phyloP scores from a whole-genome alignment of 768 basidiomycete genomes.

The Tylopilus sp. region DNA sequence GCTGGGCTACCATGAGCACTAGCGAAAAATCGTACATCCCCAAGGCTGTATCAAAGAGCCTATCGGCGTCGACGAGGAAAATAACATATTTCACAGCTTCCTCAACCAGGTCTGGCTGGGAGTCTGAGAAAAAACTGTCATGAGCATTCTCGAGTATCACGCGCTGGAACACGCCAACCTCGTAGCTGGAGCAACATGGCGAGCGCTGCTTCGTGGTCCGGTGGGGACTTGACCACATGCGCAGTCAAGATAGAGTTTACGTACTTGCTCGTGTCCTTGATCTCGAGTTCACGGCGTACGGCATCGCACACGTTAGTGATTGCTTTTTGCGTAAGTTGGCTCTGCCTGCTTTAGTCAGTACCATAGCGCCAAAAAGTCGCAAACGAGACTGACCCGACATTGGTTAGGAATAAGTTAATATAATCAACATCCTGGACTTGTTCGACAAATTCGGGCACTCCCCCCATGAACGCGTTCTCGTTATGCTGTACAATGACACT shows the following conservation, averaged over 20 bases:
- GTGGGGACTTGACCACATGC: conserved; percentile 86
- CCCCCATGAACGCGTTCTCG: conserved; percentile 58
- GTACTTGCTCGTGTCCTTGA: conserved; percentile 69
- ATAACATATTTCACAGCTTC: conserved; percentile 99
- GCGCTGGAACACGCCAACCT: conserved; percentile 44
- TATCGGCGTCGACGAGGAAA: conserved; percentile 91
- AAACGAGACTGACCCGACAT: conserved; percentile 58
- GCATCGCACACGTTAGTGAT: conserved; percentile 74
- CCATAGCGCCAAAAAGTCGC: not conserved
- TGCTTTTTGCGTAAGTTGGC: conserved; percentile 52
- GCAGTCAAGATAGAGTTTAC: conserved; percentile 91
- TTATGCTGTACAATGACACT: conserved; percentile 85
- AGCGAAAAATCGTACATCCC: conserved; percentile 99
- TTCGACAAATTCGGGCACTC: conserved; percentile 67
- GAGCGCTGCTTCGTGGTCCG: conserved; percentile 86
- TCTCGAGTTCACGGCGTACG: conserved; percentile 69
- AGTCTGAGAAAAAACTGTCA: conserved; percentile 11
- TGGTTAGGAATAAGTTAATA: conserved; percentile 88
- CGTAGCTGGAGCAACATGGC: conserved; percentile 70
- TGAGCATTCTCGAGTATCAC: not conserved
- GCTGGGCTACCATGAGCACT: conserved; percentile 93
- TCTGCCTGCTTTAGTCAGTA: conserved; percentile 44
- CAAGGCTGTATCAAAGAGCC: conserved; percentile 88
- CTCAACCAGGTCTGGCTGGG: conserved; percentile 76
- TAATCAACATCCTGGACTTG: conserved; percentile 90